Evolutionary conservation across 345 rosid species (phyloP), one percentile per base, ranked within the genome.

Genomic region (Durio zibethinus): DNA sequence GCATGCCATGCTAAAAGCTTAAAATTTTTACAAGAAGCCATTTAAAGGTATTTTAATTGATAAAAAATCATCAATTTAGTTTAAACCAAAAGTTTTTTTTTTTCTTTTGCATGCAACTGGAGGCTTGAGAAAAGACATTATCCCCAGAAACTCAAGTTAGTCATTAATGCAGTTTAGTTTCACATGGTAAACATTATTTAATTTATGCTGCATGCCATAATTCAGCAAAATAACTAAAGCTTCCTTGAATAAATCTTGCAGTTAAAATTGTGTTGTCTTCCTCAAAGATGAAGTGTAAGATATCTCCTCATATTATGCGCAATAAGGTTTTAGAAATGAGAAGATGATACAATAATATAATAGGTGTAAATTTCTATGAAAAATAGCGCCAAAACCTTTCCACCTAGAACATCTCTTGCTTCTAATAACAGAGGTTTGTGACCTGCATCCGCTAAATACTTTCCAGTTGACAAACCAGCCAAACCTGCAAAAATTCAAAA

Each of bases 361-460:
- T 38, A 40, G 50, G 18, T 18, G 5, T 35, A 54, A 56, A 35
- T 25, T 54, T 36, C 63, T 12, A 73, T 54, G 12, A 64, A 62
- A 60, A 10, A 73, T 16, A 84, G 71, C 7, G 43, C 33, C 81
- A 70, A 48, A 82, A 92, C 99, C 99, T 95, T 94, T 86, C 98
- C 98, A 67, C 98, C 98, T 57, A 94, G 88, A 83, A 90, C 98
- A 82, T 94, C 98, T 87, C 95, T 88, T 63, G 92, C 95, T 87
- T 94, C 97, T 23, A 93, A 82, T 79, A 94, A 72, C 81, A 93
- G 21, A 81, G 97, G 98, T 82, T 84, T 84, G 57, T 95, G 99
- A 52, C 99, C 98, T 78, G 98, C 96, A 90, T 92, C 99, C 7
- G 98, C 97, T 78, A 95, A 81, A 86, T 95, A 95, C 75, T 95